Percentiles rank a stretch among this genome's conserved stretches.
Conservation (phyloP, 257 asterid species). For the Solanum dulcamara region DNA sequence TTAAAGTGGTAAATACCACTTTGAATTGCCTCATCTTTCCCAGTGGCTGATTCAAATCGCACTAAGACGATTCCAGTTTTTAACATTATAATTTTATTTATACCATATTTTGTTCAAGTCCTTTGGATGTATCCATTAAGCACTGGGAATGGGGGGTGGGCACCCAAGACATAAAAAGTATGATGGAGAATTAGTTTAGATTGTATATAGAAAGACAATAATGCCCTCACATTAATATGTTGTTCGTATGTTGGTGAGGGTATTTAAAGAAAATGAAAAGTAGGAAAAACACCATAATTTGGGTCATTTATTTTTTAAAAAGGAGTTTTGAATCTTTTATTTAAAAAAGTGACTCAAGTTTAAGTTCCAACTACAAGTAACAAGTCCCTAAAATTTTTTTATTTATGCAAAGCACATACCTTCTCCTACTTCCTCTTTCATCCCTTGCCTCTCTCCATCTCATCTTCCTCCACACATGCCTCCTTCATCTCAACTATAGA, state of each 20-base stretch:
- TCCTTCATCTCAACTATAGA: not conserved
- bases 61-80: not conserved
- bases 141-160: not conserved
- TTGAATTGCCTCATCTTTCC: not conserved
- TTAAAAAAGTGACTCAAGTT: not conserved
- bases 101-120: not conserved
- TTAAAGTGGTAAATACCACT: not conserved
- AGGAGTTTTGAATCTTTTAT: not conserved
- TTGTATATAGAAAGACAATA: not conserved
- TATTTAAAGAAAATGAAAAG: too few species aligned
- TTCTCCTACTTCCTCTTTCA: not conserved
- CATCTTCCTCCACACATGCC: not conserved
- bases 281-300: too few species aligned
- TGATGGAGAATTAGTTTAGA: not conserved
- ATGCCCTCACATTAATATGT: not conserved
- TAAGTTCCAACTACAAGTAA: not conserved
- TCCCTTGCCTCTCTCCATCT: not conserved
- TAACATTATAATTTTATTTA: not conserved
- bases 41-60: not conserved
- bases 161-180: not conserved
- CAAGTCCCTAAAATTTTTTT: too few species aligned
- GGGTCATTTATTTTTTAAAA: too few species aligned
- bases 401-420: not conserved
- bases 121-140: not conserved
- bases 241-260: too few species aligned